Evolutionary conservation across 2,329 filamentous ascomycete genomes (phyloP), one percentile per base, ranked within the genome.

Genomic region (Drechslerella coelobrocha): DNA sequence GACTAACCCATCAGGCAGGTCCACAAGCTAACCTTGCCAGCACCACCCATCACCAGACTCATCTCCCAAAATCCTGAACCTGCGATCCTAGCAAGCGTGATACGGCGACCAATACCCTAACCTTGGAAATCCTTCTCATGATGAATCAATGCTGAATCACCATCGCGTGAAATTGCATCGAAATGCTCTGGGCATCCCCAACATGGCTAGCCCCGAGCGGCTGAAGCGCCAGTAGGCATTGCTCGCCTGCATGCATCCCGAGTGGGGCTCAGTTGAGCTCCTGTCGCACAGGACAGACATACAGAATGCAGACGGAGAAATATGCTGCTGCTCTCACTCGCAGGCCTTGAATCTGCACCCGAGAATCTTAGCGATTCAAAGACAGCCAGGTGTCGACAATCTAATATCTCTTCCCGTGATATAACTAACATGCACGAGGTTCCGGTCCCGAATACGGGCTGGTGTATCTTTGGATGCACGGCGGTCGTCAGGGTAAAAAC

Each of bases 221-320:
- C 41, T 45, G 41, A 45, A 41, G 7, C 4, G n/a, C 14, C 41
- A 19, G 19, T n/a, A 10, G 34, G 12, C 34, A n/a, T n/a, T 39
- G 34, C 34, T 14, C 17, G 34, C 34, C 4, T 39, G 2, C 17
- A 3, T 39, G 34, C n/a, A 39, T 39, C 34, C 34, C 12, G 34
- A 39, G 34, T n/a, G 34, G 34, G 34, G 34, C 34, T 39, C 34
- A 39, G 34, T n/a, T n/a, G 34, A 39, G 34, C 34, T 39, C 34
- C 34, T 6, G 34, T 39, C 17, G 34, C 34, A 39, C 34, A 39
- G 12, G 34, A 10, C 34, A 39, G 34, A 39, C 34, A 39, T 39
- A 6, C 34, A 2, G 2, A 39, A 14, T 14, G 17, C 2, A 14
- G 34, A 39, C 2, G 12, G 34, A 39, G 12, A 39, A 14, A 3